Evolutionary conservation across 2,329 filamentous ascomycete genomes (phyloP).

Genomic region (Pyricularia pennisetigena): DNA sequence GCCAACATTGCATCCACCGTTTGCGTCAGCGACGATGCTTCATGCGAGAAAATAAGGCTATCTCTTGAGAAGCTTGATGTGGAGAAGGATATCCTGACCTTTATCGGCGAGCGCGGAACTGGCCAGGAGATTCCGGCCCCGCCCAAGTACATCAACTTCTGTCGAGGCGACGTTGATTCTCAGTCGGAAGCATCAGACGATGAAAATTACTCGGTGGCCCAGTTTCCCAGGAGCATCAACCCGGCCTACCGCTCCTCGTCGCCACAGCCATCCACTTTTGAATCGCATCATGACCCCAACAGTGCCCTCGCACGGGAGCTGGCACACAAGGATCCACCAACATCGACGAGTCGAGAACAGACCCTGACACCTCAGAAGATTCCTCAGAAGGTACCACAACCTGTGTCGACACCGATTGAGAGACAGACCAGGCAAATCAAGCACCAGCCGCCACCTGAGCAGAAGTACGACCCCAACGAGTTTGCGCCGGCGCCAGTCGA

Average conservation of each 20-base stretch:
- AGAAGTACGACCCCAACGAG: background rate
- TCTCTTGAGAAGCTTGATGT: slow-evolving; percentile 90
- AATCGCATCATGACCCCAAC: slow-evolving; percentile 84
- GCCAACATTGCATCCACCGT: slow-evolving; percentile 96
- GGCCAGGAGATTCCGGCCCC: slow-evolving; percentile 96
- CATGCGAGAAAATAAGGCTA: slow-evolving; percentile 90
- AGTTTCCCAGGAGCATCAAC: slow-evolving; percentile 92
- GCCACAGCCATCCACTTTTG: slow-evolving; percentile 84
- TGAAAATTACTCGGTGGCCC: slow-evolving; percentile 84
- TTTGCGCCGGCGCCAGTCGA: background rate
- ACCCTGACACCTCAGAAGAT: slow-evolving; percentile 41
- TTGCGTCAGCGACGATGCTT: slow-evolving; percentile 92
- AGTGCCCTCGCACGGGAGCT: slow-evolving; percentile 62
- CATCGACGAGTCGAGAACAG: slow-evolving; percentile 37
- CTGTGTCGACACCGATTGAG: background rate
- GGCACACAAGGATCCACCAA: slow-evolving; percentile 41
- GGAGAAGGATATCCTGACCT: slow-evolving; percentile 81
- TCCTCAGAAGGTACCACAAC: background rate
- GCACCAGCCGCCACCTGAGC: background rate
- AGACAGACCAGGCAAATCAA: background rate
- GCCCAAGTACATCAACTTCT: slow-evolving; percentile 98
- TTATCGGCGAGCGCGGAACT: slow-evolving; percentile 83
- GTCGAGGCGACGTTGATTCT: slow-evolving; percentile 76
- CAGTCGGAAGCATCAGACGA: slow-evolving; percentile 79
- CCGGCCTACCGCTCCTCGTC: slow-evolving; percentile 93